These are phyloP conservation scores for Chaetomiaceae sp. DNA, from an alignment of 2,329 filamentous ascomycete genomes.

Conservation along the genomic window DNA sequence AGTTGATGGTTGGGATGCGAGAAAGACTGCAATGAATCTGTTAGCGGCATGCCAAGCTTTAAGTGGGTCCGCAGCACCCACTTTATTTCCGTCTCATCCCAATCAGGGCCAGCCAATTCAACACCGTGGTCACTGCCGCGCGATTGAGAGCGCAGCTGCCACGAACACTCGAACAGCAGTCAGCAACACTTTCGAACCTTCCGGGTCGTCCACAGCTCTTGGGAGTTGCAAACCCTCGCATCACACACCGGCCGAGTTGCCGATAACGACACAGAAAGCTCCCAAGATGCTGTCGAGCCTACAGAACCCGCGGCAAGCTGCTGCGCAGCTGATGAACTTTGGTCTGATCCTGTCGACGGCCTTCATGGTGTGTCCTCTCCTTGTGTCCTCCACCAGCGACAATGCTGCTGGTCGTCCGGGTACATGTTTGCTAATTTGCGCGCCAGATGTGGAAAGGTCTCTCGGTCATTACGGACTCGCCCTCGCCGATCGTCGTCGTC, in stretches of 20 bases:
- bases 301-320: slow-evolving; percentile 72
- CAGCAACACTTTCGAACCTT: neutral
- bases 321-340: slow-evolving; percentile 83
- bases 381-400: neutral
- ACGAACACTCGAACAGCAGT: no score
- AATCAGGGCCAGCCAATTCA: slow-evolving; percentile 22
- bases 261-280: neutral
- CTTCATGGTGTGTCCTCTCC: slow-evolving; percentile 65
- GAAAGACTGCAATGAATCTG: no score
- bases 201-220: neutral
- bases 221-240: neutral
- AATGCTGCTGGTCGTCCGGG: neutral
- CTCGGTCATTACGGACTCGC: slow-evolving; percentile 70
- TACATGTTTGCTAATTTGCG: slow-evolving; percentile 19
- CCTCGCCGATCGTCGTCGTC: slow-evolving; percentile 78
- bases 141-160: neutral
- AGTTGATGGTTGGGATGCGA: no score
- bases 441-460: slow-evolving; percentile 78
- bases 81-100: slow-evolving; percentile 12
- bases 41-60: neutral
- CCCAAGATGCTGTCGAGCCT: slow-evolving; percentile 63
- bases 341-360: slow-evolving; percentile 84
- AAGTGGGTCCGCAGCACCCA: neutral
- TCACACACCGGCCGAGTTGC: neutral
- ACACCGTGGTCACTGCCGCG: slow-evolving; percentile 23